These are phyloP conservation scores for Eucalyptus cloeziana DNA, from an alignment of 345 rosid genomes.

Conservation along the genomic window DNA sequence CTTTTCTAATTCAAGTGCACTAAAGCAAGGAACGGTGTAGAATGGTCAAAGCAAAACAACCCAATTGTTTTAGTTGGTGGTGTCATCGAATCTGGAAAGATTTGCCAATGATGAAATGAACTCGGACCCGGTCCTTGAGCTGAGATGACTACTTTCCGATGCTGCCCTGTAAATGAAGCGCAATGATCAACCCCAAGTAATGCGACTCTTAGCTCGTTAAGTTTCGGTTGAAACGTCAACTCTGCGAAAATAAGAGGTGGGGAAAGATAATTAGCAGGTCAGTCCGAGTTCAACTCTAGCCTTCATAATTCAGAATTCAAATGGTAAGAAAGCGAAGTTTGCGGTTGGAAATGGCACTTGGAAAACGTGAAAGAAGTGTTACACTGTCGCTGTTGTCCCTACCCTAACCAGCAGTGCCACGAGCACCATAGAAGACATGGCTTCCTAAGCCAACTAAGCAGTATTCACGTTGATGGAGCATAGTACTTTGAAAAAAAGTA, in stretches of 20 bases:
- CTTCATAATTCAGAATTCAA: neutral
- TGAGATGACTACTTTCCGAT: neutral
- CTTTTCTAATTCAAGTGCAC: neutral
- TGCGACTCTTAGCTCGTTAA: no score
- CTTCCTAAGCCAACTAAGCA: neutral
- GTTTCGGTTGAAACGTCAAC: no score
- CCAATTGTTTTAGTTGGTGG: neutral
- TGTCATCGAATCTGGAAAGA: no score
- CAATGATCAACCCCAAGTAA: no score
- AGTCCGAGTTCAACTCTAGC: neutral
- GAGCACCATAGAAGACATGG: neutral
- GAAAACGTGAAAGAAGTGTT: neutral
- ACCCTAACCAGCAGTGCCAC: neutral
- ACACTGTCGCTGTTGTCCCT: neutral
- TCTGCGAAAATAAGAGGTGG: neutral
- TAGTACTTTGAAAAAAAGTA: no score
- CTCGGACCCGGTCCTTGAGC: no score
- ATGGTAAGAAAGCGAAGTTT: neutral
- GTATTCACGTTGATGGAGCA: neutral
- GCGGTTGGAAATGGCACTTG: no score
- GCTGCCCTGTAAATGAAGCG: neutral
- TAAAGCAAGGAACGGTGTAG: neutral
- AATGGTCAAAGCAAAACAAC: neutral
- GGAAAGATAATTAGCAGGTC: neutral
- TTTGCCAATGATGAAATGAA: no score